phyloP scores from a whole-genome alignment of 768 basidiomycete species.

The Kwoniella botswanensis region DNA sequence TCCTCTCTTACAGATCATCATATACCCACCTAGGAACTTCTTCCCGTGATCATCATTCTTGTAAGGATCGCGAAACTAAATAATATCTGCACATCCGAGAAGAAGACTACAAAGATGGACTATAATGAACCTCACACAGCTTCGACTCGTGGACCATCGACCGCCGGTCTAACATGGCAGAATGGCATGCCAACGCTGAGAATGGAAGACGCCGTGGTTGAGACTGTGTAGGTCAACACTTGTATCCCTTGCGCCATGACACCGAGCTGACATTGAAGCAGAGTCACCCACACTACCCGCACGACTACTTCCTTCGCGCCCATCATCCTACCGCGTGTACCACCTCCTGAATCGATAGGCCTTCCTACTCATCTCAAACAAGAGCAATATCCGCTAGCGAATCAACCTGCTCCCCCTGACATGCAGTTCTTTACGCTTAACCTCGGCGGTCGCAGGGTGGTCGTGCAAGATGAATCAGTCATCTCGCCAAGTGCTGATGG shows the following conservation, averaged over 20 bases:
- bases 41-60: not conserved
- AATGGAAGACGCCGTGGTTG: conserved; percentile 53
- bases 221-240: conserved; percentile 47
- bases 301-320: conserved; percentile 51
- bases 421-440: conserved; percentile 46
- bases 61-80: not conserved
- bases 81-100: not conserved
- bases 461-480: conserved; percentile 46
- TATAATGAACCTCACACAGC: conserved; percentile 10
- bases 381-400: conserved; percentile 43
- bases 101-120: conserved; percentile 6
- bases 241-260: not conserved
- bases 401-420: conserved; percentile 46
- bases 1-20: not conserved
- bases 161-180: conserved; percentile 29
- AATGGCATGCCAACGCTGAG: conserved; percentile 39
- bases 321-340: conserved; percentile 44
- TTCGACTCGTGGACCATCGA: not conserved
- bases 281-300: conserved; percentile 50
- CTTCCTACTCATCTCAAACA: conserved; percentile 32
- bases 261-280: conserved; percentile 20
- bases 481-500: not conserved
- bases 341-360: conserved; percentile 33
- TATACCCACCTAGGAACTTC: too few species aligned
- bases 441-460: conserved; percentile 41